Conservation (phyloP, 192 early-diverging fungal species). For the Kappamyces sp. region DNA sequence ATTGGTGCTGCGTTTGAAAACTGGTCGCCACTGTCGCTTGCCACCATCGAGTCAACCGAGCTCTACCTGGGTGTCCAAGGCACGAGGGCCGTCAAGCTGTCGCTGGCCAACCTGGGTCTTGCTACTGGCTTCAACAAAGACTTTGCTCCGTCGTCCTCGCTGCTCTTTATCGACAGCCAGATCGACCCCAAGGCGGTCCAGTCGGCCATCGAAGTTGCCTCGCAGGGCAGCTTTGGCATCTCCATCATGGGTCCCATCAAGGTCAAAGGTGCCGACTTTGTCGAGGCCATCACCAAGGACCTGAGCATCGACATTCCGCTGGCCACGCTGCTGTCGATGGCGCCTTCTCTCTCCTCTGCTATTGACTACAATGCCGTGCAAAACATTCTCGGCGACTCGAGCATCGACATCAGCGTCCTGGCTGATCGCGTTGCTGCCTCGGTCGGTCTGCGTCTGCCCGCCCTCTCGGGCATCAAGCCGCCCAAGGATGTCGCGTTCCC, state of each 20-base stretch:
- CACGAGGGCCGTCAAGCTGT: slow-evolving; percentile 6
- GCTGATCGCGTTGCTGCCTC: neutral
- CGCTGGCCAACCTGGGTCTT: slow-evolving; percentile 1
- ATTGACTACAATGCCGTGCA: too few species aligned
- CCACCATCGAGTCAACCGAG: slow-evolving; percentile 1
- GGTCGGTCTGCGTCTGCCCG: slow-evolving; percentile 2
- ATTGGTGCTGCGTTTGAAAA: slow-evolving; percentile 9
- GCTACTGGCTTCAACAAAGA: slow-evolving; percentile 1
- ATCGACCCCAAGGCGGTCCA: slow-evolving; percentile 13
- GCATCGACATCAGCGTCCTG: neutral
- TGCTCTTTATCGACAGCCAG: slow-evolving; percentile 4
- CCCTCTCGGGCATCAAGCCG: neutral
- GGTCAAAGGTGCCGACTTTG: slow-evolving; percentile 3
- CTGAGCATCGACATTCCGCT: neutral
- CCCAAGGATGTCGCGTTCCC: slow-evolving; percentile 20
- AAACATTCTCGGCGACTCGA: slow-evolving; percentile 12
- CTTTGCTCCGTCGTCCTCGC: neutral
- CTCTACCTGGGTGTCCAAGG: slow-evolving; percentile 7
- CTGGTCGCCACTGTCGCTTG: neutral
- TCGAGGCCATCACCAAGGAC: neutral
- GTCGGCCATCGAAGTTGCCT: slow-evolving; percentile 4
- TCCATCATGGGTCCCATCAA: slow-evolving; percentile 8
- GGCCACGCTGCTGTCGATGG: neutral
- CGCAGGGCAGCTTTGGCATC: slow-evolving; percentile 4
- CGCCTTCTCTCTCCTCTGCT: neutral